Evolutionary conservation across 129 eudicot species (phyloP).

Genomic region (Pittosporum tobira): DNA sequence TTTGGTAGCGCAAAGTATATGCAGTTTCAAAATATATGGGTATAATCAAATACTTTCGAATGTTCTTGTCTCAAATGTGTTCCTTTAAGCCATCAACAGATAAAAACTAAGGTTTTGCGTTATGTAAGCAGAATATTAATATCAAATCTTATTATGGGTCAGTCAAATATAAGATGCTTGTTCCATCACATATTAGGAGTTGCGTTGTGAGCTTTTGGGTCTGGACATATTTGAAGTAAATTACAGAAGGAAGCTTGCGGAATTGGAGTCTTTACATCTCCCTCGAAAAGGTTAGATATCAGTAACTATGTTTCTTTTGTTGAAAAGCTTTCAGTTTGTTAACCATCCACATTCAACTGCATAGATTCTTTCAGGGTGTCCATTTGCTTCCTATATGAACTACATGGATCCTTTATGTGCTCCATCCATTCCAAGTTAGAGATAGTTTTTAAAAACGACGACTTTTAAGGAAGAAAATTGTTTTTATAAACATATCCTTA

Average conservation of each 20-base stretch:
- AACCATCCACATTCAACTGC: background rate
- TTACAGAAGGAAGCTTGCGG: conserved; percentile 37
- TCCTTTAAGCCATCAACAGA: background rate
- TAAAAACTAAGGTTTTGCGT: background rate
- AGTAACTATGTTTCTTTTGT: background rate
- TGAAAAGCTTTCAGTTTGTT: background rate
- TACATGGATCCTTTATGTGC: background rate
- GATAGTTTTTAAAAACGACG: too few species aligned
- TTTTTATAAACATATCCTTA: too few species aligned
- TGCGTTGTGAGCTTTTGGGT: conserved; percentile 39
- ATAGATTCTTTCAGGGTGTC: background rate
- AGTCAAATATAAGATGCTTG: background rate
- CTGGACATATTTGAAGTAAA: conserved; percentile 43
- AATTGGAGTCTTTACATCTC: conserved; percentile 37
- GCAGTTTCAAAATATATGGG: background rate
- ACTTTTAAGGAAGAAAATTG: too few species aligned
- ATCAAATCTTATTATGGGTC: background rate
- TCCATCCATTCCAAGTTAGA: too few species aligned
- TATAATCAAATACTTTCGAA: too few species aligned
- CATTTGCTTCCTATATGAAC: background rate
- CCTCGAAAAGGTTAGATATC: conserved; percentile 37
- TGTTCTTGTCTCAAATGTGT: too few species aligned
- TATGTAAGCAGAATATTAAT: background rate
- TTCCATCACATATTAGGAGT: conserved; percentile 21
- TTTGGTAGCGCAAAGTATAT: background rate